Evolutionary conservation across 2,329 filamentous ascomycete species (phyloP).

Genomic region (Proliferodiscus dingleyae): DNA sequence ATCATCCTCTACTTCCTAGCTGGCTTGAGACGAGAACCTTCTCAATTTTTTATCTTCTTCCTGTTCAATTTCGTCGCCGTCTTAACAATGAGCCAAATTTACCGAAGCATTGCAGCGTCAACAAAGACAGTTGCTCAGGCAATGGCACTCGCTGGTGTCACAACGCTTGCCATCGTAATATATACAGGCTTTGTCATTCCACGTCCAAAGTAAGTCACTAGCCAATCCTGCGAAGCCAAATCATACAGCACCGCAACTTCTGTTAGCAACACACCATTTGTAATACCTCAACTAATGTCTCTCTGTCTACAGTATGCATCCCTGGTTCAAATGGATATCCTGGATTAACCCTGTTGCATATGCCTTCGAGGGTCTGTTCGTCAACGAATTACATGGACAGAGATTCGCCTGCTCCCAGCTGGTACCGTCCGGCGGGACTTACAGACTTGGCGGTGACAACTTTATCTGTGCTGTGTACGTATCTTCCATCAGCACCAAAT

Average conservation of each 20-base stretch:
- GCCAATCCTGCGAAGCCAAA: too few relatives aligned
- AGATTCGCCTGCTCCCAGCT: background rate
- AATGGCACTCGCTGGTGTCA: constrained; percentile 53
- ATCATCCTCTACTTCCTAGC: constrained; percentile 81
- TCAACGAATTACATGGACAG: constrained; percentile 56
- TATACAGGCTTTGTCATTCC: constrained; percentile 40
- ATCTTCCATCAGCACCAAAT: too few relatives aligned
- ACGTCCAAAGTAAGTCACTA: too few relatives aligned
- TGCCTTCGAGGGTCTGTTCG: constrained; percentile 73
- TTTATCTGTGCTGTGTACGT: too few relatives aligned
- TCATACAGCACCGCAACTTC: too few relatives aligned
- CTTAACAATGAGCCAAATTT: constrained; percentile 72
- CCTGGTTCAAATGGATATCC: constrained; percentile 79
- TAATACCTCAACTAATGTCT: too few relatives aligned
- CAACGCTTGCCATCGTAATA: constrained; percentile 33
- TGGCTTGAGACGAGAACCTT: constrained; percentile 67
- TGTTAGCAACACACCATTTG: too few relatives aligned
- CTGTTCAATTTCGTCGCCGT: constrained; percentile 26
- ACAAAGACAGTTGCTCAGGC: constrained; percentile 66
- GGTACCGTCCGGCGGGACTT: constrained; percentile 45
- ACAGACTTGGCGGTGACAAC: too few relatives aligned
- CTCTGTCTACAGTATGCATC: constrained; percentile 58
- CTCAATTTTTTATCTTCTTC: constrained; percentile 77
- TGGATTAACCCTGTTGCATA: constrained; percentile 62
- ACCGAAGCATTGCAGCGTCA: constrained; percentile 71